A percentile compares a stretch with the other conserved stretches of the same genome.
Evolutionary conservation across 148 eudicot genomes (phyloP).

Genomic region (Persicaria maculosa): DNA sequence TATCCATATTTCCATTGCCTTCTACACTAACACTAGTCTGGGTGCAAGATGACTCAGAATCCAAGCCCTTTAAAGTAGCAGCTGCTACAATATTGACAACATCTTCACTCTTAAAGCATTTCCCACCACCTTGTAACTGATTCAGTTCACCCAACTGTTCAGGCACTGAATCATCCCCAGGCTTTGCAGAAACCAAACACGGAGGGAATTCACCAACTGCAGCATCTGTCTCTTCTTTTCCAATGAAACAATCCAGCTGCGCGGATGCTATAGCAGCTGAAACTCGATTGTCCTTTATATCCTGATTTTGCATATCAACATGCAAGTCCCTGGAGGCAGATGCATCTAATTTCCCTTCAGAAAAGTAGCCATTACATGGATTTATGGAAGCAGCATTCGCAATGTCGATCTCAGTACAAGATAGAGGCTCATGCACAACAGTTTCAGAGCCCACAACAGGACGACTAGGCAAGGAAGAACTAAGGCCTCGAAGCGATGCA

Average conservation of each 20-base stretch:
- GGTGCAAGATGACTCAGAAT: constrained; percentile 58
- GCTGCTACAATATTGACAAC: constrained; percentile 21
- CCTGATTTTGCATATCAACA: constrained; percentile 26
- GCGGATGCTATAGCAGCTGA: constrained; percentile 19
- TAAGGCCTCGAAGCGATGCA: constrained; percentile 43
- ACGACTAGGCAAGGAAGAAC: constrained; percentile 35
- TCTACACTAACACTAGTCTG: constrained; percentile 36
- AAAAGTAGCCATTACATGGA: constrained; percentile 19
- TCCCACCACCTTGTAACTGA: constrained; percentile 28
- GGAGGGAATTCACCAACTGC: constrained; percentile 34
- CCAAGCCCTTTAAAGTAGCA: constrained; percentile 40
- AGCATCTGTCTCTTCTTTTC: constrained; percentile 27
- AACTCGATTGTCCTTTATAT: constrained; percentile 27
- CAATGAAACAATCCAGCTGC: constrained; percentile 26
- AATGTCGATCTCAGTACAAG: constrained; percentile 43
- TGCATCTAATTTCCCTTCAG: constrained; percentile 25
- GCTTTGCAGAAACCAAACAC: constrained; percentile 21
- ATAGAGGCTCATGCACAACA: constrained; percentile 29
- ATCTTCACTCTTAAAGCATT: constrained; percentile 25
- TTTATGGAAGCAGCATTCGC: constrained; percentile 28
- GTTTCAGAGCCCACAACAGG: constrained; percentile 30
- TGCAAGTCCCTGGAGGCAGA: constrained; percentile 25
- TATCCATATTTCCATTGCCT: constrained; percentile 38
- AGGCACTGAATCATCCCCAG: constrained; percentile 29
- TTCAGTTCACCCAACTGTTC: constrained; percentile 34